These are phyloP conservation scores for Hysterium pulicare DNA, from an alignment of 2,329 filamentous ascomycete species.

Conservation along the genomic window DNA sequence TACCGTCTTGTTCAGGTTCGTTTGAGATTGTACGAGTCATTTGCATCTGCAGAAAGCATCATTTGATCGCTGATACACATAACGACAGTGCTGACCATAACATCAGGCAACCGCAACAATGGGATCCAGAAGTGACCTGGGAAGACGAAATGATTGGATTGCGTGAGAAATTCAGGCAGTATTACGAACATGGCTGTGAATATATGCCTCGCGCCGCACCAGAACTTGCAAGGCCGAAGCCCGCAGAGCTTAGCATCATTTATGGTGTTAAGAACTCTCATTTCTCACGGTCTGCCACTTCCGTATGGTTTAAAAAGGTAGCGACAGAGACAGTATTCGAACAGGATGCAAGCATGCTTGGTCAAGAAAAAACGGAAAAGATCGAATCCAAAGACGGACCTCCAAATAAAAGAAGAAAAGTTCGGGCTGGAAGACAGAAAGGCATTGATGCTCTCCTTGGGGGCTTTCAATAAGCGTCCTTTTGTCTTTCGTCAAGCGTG, in stretches of 20 bases:
- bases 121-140: neutral
- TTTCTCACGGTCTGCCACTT: too few relatives aligned
- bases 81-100: neutral
- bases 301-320: too few relatives aligned
- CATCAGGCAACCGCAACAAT: neutral
- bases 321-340: too few relatives aligned
- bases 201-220: neutral
- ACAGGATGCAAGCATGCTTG: too few relatives aligned
- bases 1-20: too few relatives aligned
- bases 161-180: neutral
- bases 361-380: neutral
- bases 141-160: neutral
- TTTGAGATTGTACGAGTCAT: too few relatives aligned
- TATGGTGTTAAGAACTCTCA: too few relatives aligned
- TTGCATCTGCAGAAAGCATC: too few relatives aligned
- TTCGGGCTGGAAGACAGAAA: neutral
- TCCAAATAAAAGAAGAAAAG: neutral
- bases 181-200: neutral
- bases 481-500: too few relatives aligned
- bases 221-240: neutral
- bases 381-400: neutral
- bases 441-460: constrained; percentile 1
- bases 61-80: too few relatives aligned
- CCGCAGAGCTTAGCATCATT: neutral
- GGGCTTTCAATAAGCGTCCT: neutral